A percentile compares a stretch with the other conserved stretches of the same genome.
Evolutionary conservation across 345 rosid genomes (phyloP).

Genomic region (Cardamine resedifolia): DNA sequence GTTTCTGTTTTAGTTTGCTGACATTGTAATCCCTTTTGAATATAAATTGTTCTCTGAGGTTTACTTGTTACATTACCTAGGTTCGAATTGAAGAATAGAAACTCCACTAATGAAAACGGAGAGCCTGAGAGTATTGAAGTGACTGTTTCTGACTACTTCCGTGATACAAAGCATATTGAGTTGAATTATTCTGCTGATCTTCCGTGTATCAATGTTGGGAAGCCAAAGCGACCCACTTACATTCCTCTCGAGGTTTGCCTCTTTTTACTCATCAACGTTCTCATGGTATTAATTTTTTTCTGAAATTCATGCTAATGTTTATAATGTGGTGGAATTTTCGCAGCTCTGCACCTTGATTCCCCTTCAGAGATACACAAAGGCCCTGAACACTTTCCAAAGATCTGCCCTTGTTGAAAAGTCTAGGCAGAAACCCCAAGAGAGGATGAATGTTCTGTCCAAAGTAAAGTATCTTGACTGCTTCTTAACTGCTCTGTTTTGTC

Average conservation of each 20-base stretch:
- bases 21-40: background rate
- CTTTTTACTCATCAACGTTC: background rate
- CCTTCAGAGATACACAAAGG: constrained; percentile 91
- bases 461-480: constrained; percentile 42
- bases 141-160: constrained; percentile 79
- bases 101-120: constrained; percentile 44
- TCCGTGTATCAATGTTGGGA: constrained; percentile 80
- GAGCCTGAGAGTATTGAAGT: constrained; percentile 52
- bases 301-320: background rate
- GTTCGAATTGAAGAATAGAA: constrained; percentile 56
- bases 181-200: constrained; percentile 54
- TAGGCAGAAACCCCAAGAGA: constrained; percentile 93
- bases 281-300: background rate
- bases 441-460: constrained; percentile 67
- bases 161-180: constrained; percentile 46
- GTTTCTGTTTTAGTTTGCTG: background rate
- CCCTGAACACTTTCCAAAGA: constrained; percentile 67
- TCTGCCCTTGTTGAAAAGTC: constrained; percentile 88
- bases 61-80: constrained; percentile 42
- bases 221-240: constrained; percentile 68
- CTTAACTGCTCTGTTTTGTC: background rate
- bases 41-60: background rate
- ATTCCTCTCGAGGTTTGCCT: constrained; percentile 53
- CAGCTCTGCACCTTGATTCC: constrained; percentile 82
- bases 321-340: background rate